These are phyloP conservation scores for Hibiscus trionum DNA, from an alignment of 345 rosid genomes.

Conservation along the genomic window DNA sequence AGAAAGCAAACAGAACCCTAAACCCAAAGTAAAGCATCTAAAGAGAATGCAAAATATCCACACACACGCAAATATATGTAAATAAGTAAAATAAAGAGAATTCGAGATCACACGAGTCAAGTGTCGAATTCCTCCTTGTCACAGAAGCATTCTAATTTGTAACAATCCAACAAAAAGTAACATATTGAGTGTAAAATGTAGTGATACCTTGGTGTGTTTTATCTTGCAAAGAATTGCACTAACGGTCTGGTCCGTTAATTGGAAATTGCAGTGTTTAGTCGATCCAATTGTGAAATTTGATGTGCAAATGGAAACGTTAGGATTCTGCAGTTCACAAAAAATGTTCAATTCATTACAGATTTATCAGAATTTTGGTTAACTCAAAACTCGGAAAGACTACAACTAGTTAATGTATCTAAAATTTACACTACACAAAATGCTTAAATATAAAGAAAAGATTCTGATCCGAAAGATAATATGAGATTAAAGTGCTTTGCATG, in stretches of 20 bases:
- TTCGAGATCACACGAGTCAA: neutral
- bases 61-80: no score
- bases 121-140: neutral
- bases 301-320: constrained; percentile 30
- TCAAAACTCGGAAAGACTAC: neutral
- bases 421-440: neutral
- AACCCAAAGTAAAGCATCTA: constrained; percentile 1
- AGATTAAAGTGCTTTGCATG: neutral
- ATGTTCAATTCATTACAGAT: neutral
- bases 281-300: constrained; percentile 53
- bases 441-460: neutral
- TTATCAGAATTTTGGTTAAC: neutral
- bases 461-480: neutral
- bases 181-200: neutral
- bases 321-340: constrained; percentile 41
- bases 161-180: neutral
- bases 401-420: neutral
- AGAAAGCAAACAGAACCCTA: neutral
- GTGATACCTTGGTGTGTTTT: constrained; percentile 47
- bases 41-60: neutral
- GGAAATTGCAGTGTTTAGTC: constrained; percentile 39
- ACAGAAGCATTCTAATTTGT: neutral
- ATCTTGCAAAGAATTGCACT: constrained; percentile 55
- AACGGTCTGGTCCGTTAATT: constrained; percentile 38
- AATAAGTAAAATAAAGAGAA: neutral